Evolutionary conservation across 2,329 filamentous ascomycete species (phyloP).

Genomic region (Zelopaecilomyces penicillatus): DNA sequence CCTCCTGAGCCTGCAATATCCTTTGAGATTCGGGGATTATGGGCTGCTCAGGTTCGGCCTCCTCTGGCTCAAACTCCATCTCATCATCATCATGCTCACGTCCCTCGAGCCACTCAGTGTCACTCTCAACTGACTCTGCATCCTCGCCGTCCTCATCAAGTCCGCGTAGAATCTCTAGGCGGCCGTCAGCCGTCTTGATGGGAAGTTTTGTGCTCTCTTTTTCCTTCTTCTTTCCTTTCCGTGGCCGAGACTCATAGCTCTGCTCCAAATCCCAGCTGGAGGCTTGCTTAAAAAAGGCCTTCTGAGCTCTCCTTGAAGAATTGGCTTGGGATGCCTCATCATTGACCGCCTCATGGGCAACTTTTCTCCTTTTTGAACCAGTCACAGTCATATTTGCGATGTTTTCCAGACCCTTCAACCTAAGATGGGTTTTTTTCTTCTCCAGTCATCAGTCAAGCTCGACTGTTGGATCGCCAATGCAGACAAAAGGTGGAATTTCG

Average conservation of each 20-base stretch:
- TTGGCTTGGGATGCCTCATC: constrained; percentile 30
- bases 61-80: constrained; percentile 35
- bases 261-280: constrained; percentile 87
- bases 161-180: constrained; percentile 51
- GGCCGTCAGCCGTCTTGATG: constrained; percentile 76
- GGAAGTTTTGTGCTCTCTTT: constrained; percentile 69
- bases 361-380: constrained; percentile 49
- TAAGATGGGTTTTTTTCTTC: neutral
- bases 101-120: constrained; percentile 56
- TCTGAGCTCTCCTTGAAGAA: constrained; percentile 37
- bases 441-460: too few species aligned
- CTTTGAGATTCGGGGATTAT: constrained; percentile 68
- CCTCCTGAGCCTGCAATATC: constrained; percentile 81
- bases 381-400: constrained; percentile 36
- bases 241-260: constrained; percentile 73
- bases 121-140: constrained; percentile 45
- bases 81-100: constrained; percentile 39
- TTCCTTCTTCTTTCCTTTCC: constrained; percentile 69
- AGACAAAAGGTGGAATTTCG: neutral
- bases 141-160: constrained; percentile 52
- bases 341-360: constrained; percentile 43
- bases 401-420: neutral
- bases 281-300: constrained; percentile 64
- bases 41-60: constrained; percentile 43
- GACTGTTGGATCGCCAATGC: too few species aligned